Percentiles rank a stretch among this genome's conserved stretches.
These are phyloP conservation scores for Coemansia sp. DNA, from an alignment of 192 early-diverging fungal genomes.

Conservation along the genomic window DNA sequence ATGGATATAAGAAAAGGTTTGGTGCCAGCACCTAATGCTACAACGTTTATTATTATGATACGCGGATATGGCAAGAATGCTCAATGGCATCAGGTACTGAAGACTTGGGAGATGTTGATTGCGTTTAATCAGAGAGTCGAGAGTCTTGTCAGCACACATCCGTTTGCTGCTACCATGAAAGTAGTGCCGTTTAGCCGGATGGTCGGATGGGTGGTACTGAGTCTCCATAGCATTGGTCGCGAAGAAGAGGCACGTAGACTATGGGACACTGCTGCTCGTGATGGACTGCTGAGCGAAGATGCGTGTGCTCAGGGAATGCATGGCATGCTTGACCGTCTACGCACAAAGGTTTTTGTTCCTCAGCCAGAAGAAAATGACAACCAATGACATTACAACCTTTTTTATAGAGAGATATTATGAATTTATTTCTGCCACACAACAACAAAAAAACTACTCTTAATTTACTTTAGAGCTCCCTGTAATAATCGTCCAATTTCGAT, in stretches of 20 bases:
- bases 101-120: slow-evolving; percentile 18
- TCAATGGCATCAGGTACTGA: slow-evolving; percentile 26
- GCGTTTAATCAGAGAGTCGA: slow-evolving; percentile 21
- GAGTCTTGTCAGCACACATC: background rate
- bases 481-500: background rate
- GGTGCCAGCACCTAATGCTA: slow-evolving; percentile 30
- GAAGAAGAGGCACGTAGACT: slow-evolving; percentile 12
- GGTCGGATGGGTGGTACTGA: slow-evolving; percentile 33
- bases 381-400: too few relatives aligned
- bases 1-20: background rate
- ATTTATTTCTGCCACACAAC: too few relatives aligned
- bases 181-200: slow-evolving; percentile 31
- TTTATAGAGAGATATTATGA: too few relatives aligned
- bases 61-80: slow-evolving; percentile 18
- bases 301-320: slow-evolving; percentile 19
- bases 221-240: slow-evolving; percentile 4
- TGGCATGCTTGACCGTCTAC: slow-evolving; percentile 8
- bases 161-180: slow-evolving; percentile 4
- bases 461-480: background rate
- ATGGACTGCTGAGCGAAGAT: slow-evolving; percentile 10
- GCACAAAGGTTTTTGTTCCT: background rate
- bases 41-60: slow-evolving; percentile 38
- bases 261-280: slow-evolving; percentile 19
- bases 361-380: too few relatives aligned
- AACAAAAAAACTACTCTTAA: too few relatives aligned